Evolutionary conservation across 371 early-diverging fungal species (phyloP), one percentile per base, ranked within the genome.

Genomic region (Rhizopus delemar): DNA sequence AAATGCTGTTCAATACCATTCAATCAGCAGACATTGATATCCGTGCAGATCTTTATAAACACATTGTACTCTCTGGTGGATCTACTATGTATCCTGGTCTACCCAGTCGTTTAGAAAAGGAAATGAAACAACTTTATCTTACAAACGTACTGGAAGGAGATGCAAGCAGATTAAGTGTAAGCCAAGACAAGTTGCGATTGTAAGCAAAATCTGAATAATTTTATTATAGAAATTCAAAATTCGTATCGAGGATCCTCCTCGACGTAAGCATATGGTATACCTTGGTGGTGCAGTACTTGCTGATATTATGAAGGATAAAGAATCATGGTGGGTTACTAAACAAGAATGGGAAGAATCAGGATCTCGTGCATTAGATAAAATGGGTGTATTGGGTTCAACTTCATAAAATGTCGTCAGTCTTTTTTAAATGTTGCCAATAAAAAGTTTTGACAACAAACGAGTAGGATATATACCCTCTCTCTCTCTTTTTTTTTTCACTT

Each of bases 71-170:
- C 16, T 97, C 97, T 51, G 99, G 99, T 59, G 99, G 99, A 29
- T 91, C 96, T 3, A 93, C 98, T 59, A 96, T 98, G 97, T 98
- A 96, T 73, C 95, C 97, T 13, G 99, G 99, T 58, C 82, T 97
- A 46, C 96, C 97, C 32, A 88, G 87, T 71, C 91, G 99, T 46
- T 81, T 98, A 46, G 97, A 97, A 75, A 96, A 96, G 85, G 99
- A 98, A 77, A 78, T 97, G 67, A 97, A 97, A 73, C 95, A 97
- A 78, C 78, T 98, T 43, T 98, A 97, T 70, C 80, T 97, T 56
- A 85, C 87, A 39, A 85, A 88, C 43, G 93, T 94, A 13, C 85
- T 96, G 53, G 82, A 89, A 59, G 93, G 93, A 16, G 96, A 98
- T 74, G 79, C 76, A 11, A 80, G 85, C 28, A 83, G 94, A 55